Percentiles rank a stretch among this genome's conserved stretches.
Conservation (phyloP, 2,329 filamentous ascomycete species). For the Xenoacremonium recifei region DNA sequence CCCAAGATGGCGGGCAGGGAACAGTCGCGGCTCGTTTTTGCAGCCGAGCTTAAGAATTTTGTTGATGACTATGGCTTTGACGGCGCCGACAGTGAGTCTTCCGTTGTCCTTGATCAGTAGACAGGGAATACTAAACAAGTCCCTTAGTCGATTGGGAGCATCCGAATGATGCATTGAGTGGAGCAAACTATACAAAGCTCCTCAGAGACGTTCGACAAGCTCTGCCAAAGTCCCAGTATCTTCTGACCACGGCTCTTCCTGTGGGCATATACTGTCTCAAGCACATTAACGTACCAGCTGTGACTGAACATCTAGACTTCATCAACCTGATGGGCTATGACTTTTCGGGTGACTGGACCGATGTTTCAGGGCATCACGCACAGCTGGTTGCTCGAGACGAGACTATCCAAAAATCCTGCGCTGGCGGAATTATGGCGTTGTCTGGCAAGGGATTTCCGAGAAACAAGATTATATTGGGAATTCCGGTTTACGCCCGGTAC, state of each 20-base stretch:
- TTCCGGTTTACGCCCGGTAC: conserved; percentile 62
- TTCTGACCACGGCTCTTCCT: conserved; percentile 61
- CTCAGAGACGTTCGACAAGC: conserved; percentile 52
- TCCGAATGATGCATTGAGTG: conserved; percentile 51
- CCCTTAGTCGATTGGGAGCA: conserved; percentile 70
- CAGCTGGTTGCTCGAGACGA: conserved; percentile 47
- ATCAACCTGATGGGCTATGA: conserved; percentile 71
- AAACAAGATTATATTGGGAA: conserved; percentile 59
- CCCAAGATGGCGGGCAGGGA: conserved; percentile 51
- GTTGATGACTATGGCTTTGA: conserved; percentile 59
- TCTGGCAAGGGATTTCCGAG: conserved; percentile 51
- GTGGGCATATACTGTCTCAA: conserved; percentile 60
- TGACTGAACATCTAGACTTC: conserved; percentile 54
- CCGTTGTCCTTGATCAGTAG: neutral
- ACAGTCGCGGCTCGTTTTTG: conserved; percentile 51
- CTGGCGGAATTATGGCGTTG: conserved; percentile 55
- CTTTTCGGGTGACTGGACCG: conserved; percentile 62
- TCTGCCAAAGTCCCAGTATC: conserved; percentile 55
- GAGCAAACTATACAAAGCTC: conserved; percentile 56
- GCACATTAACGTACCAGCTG: conserved; percentile 55
- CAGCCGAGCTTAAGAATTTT: conserved; percentile 49
- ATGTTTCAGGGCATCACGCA: conserved; percentile 61
- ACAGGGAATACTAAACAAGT: neutral
- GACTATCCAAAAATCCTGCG: conserved; percentile 43
- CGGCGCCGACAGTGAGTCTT: conserved; percentile 58